A percentile compares a stretch with the other conserved stretches of the same genome.
These are phyloP conservation scores for Amauroascus verrucosus DNA, from an alignment of 2,329 filamentous ascomycete species.

Conservation along the genomic window DNA sequence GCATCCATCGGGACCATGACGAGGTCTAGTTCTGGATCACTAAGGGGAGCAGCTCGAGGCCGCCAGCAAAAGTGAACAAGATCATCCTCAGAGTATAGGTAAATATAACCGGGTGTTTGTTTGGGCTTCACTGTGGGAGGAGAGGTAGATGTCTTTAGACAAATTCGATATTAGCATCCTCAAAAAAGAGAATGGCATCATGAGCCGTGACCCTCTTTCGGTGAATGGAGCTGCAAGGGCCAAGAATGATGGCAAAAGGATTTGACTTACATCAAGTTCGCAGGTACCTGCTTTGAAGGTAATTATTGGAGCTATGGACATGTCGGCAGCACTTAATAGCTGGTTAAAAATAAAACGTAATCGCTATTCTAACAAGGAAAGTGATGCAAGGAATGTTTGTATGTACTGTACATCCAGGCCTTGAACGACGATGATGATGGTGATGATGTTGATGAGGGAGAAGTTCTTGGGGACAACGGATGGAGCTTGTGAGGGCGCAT, in stretches of 20 bases:
- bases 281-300: constrained; percentile 95
- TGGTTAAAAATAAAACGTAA: not conserved
- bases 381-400: not conserved
- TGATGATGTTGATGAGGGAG: constrained; percentile 14
- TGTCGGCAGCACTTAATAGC: constrained; percentile 32
- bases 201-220: not conserved
- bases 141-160: constrained; percentile 42
- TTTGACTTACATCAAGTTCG: constrained; percentile 61
- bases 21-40: constrained; percentile 72
- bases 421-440: constrained; percentile 10
- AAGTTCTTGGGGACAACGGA: not conserved
- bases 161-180: not conserved
- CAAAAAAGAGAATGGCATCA: not conserved
- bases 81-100: constrained; percentile 88
- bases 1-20: constrained; percentile 89
- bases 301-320: constrained; percentile 79
- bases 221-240: not conserved
- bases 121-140: constrained; percentile 64
- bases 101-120: constrained; percentile 72
- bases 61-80: constrained; percentile 97
- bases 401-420: too few species aligned
- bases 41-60: constrained; percentile 58
- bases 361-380: not conserved
- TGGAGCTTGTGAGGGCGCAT: not conserved
- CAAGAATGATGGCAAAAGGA: constrained; percentile 5